Conservation (phyloP, 2,329 filamentous ascomycete species). For the Aureobasidium leucospermi region DNA sequence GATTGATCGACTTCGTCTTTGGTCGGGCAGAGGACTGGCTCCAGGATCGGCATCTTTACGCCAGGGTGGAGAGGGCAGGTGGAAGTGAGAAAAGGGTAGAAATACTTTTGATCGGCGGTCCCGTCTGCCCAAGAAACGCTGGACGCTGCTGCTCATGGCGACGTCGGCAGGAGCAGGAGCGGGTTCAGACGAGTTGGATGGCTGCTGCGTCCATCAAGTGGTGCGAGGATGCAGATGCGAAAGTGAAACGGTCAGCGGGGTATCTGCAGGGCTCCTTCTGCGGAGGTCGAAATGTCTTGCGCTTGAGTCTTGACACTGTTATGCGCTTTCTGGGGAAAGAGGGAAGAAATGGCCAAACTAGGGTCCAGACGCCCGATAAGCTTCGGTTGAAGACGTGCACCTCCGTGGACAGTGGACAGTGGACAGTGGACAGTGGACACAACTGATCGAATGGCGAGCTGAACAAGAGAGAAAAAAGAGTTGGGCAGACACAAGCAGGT, state of each 20-base stretch:
- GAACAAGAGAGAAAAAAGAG: not conserved
- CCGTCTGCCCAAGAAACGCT: conserved; percentile 60
- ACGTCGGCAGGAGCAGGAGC: not conserved
- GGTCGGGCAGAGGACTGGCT: not conserved
- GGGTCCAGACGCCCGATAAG: not conserved
- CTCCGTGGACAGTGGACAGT: not conserved
- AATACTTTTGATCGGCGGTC: conserved; percentile 32
- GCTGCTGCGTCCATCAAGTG: conserved; percentile 1
- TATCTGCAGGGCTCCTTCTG: conserved; percentile 4
- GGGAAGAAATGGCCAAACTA: not conserved
- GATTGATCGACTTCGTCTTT: not conserved
- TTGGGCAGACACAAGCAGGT: not conserved
- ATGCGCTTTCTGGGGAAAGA: not conserved
- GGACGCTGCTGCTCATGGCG: conserved; percentile 37
- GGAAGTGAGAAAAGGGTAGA: not conserved
- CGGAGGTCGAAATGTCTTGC: not conserved
- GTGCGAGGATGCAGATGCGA: not conserved
- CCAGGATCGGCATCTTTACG: not conserved
- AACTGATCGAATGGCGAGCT: not conserved
- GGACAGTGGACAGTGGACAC: not conserved
- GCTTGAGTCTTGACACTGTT: not conserved
- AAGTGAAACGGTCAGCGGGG: conserved; percentile 1
- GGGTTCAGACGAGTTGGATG: not conserved
- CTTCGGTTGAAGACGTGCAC: not conserved
- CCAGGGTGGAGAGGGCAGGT: not conserved